phyloP scores from a whole-genome alignment of 2,329 filamentous ascomycete genomes.

The Aplosporella prunicola region DNA sequence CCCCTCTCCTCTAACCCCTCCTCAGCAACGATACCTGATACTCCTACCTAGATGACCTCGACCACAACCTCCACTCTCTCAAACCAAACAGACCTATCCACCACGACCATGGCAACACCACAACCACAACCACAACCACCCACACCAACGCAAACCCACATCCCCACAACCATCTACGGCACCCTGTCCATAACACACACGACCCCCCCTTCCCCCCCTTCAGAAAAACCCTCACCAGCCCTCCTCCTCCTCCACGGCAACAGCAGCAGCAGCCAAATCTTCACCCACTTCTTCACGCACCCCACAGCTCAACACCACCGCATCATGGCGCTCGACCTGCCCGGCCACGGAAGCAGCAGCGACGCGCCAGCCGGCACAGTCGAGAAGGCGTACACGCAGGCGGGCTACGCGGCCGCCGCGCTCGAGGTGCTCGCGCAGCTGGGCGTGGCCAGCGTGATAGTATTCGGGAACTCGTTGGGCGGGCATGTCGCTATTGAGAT shows the following conservation, averaged over 20 bases:
- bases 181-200: constrained; percentile 18
- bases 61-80: too few relatives aligned
- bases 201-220: too few relatives aligned
- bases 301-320: constrained; percentile 12
- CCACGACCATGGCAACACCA: too few relatives aligned
- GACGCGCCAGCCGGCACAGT: constrained; percentile 21
- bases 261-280: constrained; percentile 21
- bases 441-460: constrained; percentile 13
- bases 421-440: constrained; percentile 21
- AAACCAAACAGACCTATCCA: too few relatives aligned
- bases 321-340: constrained; percentile 24
- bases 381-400: constrained; percentile 19
- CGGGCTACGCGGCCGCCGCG: constrained; percentile 24
- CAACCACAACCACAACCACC: too few relatives aligned
- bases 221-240: constrained; percentile 14
- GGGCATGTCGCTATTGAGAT: constrained; percentile 26
- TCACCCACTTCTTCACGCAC: constrained; percentile 18
- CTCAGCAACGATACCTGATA: too few relatives aligned
- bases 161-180: too few relatives aligned
- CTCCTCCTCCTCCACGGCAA: constrained; percentile 26
- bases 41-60: too few relatives aligned
- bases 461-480: constrained; percentile 26
- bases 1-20: too few relatives aligned
- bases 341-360: constrained; percentile 24
- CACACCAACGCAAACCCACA: too few relatives aligned